A percentile compares a stretch with the other conserved stretches of the same genome.
phyloP scores from a whole-genome alignment of 768 basidiomycete genomes.

The Saitozyma sp. region DNA sequence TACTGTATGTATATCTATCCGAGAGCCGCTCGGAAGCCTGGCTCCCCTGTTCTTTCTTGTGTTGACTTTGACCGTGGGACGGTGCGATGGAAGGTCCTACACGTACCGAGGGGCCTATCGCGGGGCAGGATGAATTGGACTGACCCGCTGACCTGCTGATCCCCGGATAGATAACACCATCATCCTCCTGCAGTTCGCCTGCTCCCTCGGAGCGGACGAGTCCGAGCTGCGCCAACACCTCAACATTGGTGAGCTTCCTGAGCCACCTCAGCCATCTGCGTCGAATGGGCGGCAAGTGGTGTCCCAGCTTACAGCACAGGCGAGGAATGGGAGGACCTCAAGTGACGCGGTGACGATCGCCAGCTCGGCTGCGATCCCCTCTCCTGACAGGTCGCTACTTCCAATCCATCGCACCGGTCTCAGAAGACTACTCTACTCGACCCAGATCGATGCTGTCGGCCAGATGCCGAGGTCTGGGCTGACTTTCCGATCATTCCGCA shows the following conservation, averaged over 20 bases:
- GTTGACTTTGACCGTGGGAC: neutral
- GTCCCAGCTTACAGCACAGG: neutral
- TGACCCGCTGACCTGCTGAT: neutral
- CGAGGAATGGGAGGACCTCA: slow-evolving; percentile 18
- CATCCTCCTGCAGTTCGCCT: slow-evolving; percentile 23
- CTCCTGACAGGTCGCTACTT: no score
- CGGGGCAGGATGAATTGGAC: neutral
- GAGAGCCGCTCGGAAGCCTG: no score
- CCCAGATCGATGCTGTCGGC: no score
- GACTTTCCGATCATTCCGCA: no score
- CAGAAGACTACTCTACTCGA: no score
- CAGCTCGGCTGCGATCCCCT: no score
- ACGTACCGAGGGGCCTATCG: neutral
- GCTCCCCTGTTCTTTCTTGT: no score
- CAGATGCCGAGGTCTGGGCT: no score
- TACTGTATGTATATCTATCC: no score
- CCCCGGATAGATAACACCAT: slow-evolving; percentile 29
- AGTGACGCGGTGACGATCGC: neutral
- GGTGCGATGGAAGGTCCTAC: neutral
- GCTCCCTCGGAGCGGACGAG: slow-evolving; percentile 7
- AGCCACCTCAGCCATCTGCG: neutral
- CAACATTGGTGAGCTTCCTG: slow-evolving; percentile 23
- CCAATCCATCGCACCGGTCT: no score
- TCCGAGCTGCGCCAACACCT: slow-evolving; percentile 14
- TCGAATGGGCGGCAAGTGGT: neutral